Evolutionary conservation across 208 protist species (phyloP).

Genomic region (Chromosphaera perkinsii): DNA sequence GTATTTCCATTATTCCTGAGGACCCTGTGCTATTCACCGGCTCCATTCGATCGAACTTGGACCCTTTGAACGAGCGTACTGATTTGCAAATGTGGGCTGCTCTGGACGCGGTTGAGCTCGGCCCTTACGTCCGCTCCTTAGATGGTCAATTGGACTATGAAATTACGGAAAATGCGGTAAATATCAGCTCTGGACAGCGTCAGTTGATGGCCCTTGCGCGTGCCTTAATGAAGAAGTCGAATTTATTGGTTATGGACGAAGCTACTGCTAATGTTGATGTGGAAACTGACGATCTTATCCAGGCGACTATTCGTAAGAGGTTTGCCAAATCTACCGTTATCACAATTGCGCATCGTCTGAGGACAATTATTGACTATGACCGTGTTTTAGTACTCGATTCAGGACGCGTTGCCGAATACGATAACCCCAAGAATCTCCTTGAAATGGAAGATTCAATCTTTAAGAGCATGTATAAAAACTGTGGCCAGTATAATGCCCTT

Average conservation of each 20-base stretch:
- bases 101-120: background rate
- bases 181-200: slow-evolving; percentile 23
- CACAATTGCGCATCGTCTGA: slow-evolving; percentile 44
- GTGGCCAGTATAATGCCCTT: too few species aligned
- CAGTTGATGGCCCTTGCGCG: slow-evolving; percentile 14
- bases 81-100: background rate
- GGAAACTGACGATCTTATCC: slow-evolving; percentile 68
- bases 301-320: slow-evolving; percentile 23
- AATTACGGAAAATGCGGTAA: background rate
- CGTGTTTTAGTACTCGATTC: slow-evolving; percentile 40
- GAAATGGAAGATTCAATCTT: background rate
- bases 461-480: too few species aligned
- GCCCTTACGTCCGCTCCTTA: background rate
- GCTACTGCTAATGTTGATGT: slow-evolving; percentile 68
- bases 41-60: slow-evolving; percentile 7
- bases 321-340: slow-evolving; percentile 9
- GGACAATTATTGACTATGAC: slow-evolving; percentile 68
- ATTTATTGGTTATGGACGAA: slow-evolving; percentile 17
- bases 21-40: slow-evolving; percentile 13
- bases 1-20: slow-evolving; percentile 60
- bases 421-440: slow-evolving; percentile 3
- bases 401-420: slow-evolving; percentile 42
- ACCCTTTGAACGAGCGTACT: background rate
- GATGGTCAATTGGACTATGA: background rate
- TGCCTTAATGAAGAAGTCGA: slow-evolving; percentile 45